Conservation (phyloP, 352 stramenopile species). For the Pythium guiyangense region DNA sequence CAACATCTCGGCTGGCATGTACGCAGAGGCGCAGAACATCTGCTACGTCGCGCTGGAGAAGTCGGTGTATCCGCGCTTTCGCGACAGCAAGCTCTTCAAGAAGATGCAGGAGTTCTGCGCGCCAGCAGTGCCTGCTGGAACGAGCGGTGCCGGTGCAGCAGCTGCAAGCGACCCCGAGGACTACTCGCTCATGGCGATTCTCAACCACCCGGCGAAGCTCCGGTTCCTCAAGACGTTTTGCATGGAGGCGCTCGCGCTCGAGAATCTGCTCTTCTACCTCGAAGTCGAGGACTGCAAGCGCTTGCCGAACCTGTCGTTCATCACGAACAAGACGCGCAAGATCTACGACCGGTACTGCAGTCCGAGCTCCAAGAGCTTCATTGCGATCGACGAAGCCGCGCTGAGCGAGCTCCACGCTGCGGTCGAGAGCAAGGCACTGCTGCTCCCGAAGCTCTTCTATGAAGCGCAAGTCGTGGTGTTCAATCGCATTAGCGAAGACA, state of each 20-base stretch:
- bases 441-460: constrained; percentile 70
- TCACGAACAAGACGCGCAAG: constrained; percentile 68
- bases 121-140: constrained; percentile 15
- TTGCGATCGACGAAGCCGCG: constrained; percentile 26
- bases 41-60: constrained; percentile 65
- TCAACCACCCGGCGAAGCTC: constrained; percentile 71
- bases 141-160: constrained; percentile 2
- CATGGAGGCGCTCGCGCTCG: constrained; percentile 73
- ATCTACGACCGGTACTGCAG: constrained; percentile 79
- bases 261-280: constrained; percentile 83
- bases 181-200: constrained; percentile 52
- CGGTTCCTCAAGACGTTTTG: constrained; percentile 86
- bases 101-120: constrained; percentile 78
- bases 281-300: constrained; percentile 85
- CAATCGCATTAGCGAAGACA: constrained; percentile 56
- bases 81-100: constrained; percentile 65
- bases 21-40: constrained; percentile 55
- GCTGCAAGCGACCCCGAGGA: constrained; percentile 29
- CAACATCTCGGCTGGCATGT: constrained; percentile 69
- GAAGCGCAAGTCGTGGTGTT: constrained; percentile 57
- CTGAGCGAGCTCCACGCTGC: constrained; percentile 44
- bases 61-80: constrained; percentile 73
- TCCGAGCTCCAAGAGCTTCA: constrained; percentile 38
- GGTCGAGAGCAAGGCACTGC: constrained; percentile 32
- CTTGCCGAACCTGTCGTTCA: constrained; percentile 75